These are phyloP conservation scores for Penicilliopsis zonata DNA, from an alignment of 495 filamentous ascomycete species.

Conservation along the genomic window DNA sequence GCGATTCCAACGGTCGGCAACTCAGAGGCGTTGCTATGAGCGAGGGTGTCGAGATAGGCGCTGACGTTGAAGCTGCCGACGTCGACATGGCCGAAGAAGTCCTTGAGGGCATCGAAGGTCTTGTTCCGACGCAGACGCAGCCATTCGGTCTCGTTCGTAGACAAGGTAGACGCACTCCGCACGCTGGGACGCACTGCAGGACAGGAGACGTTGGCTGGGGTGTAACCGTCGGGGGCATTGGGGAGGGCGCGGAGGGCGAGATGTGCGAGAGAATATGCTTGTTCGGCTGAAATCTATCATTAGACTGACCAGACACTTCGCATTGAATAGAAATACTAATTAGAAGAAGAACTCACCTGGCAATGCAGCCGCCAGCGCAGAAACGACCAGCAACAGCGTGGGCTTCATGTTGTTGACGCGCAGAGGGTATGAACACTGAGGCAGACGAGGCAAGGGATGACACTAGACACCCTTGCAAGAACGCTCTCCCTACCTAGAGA, in stretches of 20 bases:
- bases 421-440: too few relatives aligned
- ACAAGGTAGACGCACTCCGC: constrained; percentile 44
- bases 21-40: constrained; percentile 40
- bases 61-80: constrained; percentile 68
- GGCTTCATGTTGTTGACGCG: too few relatives aligned
- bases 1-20: constrained; percentile 49
- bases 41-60: constrained; percentile 49
- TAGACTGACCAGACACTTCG: too few relatives aligned
- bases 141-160: constrained; percentile 60
- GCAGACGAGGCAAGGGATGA: too few relatives aligned
- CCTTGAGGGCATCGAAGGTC: constrained; percentile 55
- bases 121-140: constrained; percentile 35
- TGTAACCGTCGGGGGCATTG: constrained; percentile 37
- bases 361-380: too few relatives aligned
- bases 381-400: too few relatives aligned
- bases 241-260: constrained; percentile 32
- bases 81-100: constrained; percentile 59
- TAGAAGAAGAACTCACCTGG: too few relatives aligned
- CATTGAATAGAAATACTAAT: too few relatives aligned
- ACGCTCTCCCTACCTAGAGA: too few relatives aligned
- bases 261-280: too few relatives aligned
- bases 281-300: too few relatives aligned
- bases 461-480: too few relatives aligned
- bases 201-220: constrained; percentile 26
- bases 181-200: constrained; percentile 36